phyloP scores from a whole-genome alignment of 2,329 filamentous ascomycete genomes.

The Hypoxylon sp. region DNA sequence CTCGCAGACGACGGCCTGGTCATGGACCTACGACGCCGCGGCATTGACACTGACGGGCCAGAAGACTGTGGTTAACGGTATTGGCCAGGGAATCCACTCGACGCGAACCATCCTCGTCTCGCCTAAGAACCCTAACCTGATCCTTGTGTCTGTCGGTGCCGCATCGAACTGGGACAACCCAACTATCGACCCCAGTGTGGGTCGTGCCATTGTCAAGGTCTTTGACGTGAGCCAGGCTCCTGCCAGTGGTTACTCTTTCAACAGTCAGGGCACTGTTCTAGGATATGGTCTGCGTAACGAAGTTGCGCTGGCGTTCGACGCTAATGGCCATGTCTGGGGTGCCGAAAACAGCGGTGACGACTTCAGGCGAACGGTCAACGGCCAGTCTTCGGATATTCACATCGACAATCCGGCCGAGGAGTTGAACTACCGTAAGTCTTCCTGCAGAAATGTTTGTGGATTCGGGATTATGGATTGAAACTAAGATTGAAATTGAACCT shows the following conservation, averaged over 20 bases:
- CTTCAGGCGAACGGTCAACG: slow-evolving; percentile 57
- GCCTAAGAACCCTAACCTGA: slow-evolving; percentile 56
- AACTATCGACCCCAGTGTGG: slow-evolving; percentile 56
- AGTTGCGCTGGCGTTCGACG: slow-evolving; percentile 56
- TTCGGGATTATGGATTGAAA: too few species aligned
- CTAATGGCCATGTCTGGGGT: slow-evolving; percentile 54
- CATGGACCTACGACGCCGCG: slow-evolving; percentile 64
- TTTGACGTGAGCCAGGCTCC: slow-evolving; percentile 42
- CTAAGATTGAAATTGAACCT: too few species aligned
- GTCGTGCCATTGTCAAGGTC: slow-evolving; percentile 65
- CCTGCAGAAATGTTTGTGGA: not conserved
- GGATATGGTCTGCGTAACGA: slow-evolving; percentile 72
- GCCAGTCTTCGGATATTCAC: slow-evolving; percentile 57
- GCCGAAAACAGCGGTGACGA: slow-evolving; percentile 73
- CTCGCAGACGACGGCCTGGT: slow-evolving; percentile 57
- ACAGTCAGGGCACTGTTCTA: slow-evolving; percentile 47
- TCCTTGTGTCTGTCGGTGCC: slow-evolving; percentile 65
- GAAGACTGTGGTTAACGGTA: slow-evolving; percentile 60
- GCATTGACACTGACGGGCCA: slow-evolving; percentile 51
- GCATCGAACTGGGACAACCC: slow-evolving; percentile 62
- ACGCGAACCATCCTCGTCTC: slow-evolving; percentile 66
- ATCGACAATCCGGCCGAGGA: slow-evolving; percentile 72
- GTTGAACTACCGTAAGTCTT: slow-evolving; percentile 62
- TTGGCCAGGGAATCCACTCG: slow-evolving; percentile 61
- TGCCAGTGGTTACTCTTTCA: slow-evolving; percentile 50